Evolutionary conservation across 306 rosid species (phyloP).

Genomic region (Cucurbita pepo): DNA sequence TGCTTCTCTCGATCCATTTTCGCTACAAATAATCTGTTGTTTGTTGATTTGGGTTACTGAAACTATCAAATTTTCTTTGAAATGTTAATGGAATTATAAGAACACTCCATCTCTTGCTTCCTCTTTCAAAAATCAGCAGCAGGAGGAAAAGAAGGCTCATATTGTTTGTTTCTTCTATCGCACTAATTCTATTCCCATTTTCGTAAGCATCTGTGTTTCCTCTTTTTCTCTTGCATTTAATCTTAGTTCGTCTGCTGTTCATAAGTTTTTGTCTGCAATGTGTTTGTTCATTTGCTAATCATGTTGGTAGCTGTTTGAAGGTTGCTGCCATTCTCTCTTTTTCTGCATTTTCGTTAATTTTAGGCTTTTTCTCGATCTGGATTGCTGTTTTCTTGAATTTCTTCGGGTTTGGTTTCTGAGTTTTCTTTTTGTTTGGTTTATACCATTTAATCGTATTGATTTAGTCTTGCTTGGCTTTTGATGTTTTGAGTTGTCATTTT

Average conservation of each 20-base stretch:
- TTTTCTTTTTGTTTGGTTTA: not conserved
- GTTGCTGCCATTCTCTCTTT: not conserved
- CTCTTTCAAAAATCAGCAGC: constrained; percentile 12
- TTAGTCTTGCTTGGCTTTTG: not conserved
- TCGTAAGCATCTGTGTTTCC: constrained; percentile 15
- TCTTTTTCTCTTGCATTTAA: not conserved
- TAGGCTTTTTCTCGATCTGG: not conserved
- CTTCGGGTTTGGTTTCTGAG: not conserved
- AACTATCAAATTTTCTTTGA: not conserved
- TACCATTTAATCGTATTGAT: not conserved
- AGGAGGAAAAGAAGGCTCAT: constrained; percentile 9
- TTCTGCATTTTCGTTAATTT: not conserved
- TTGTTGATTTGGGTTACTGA: not conserved
- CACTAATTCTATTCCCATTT: constrained; percentile 23
- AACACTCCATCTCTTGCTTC: constrained; percentile 60
- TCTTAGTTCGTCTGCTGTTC: not conserved
- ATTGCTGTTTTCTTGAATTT: not conserved
- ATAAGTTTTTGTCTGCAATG: not conserved
- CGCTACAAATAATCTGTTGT: not conserved
- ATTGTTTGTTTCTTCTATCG: constrained; percentile 23
- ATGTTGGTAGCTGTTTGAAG: not conserved
- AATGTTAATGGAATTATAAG: not conserved
- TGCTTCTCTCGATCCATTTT: not conserved
- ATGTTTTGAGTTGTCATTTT: not conserved
- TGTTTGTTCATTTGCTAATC: not conserved